A percentile compares a stretch with the other conserved stretches of the same genome.
These are phyloP conservation scores for Fraxinus albicans DNA, from an alignment of 305 asterid species.

Conservation along the genomic window DNA sequence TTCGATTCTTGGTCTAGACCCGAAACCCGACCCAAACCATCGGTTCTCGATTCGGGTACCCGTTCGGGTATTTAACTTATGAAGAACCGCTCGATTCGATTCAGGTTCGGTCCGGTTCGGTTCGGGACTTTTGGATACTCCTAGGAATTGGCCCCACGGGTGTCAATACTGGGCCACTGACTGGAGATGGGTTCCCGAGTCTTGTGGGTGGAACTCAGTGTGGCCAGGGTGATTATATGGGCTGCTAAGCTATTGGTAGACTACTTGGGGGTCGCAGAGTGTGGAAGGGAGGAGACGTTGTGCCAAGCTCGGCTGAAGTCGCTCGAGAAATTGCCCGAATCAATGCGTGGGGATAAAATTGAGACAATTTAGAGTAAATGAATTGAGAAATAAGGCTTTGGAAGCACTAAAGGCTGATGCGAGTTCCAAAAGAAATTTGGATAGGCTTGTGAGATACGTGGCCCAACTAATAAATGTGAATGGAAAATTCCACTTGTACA, in stretches of 20 bases:
- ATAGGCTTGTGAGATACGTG: constrained; percentile 32
- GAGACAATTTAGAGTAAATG: constrained; percentile 41
- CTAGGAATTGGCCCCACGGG: constrained; percentile 65
- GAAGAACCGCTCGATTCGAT: no score
- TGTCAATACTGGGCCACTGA: constrained; percentile 49
- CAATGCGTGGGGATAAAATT: constrained; percentile 33
- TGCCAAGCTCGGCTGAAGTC: constrained; percentile 51
- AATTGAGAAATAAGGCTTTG: constrained; percentile 42
- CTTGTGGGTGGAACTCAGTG: constrained; percentile 83
- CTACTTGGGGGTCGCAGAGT: constrained; percentile 30
- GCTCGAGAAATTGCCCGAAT: constrained; percentile 28
- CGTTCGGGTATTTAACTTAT: no score
- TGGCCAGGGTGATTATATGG: constrained; percentile 57
- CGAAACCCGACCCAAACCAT: no score
- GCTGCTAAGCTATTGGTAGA: constrained; percentile 57
- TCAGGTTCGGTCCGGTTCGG: no score
- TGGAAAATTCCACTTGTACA: no score
- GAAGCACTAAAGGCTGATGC: constrained; percentile 50
- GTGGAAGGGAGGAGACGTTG: constrained; percentile 42
- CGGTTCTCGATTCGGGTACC: no score
- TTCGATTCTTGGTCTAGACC: no score
- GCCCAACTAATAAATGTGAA: background rate
- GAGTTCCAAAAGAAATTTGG: constrained; percentile 45
- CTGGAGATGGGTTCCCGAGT: constrained; percentile 59
- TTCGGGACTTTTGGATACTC: no score